Percentiles rank a stretch among this genome's conserved stretches.
phyloP scores from a whole-genome alignment of 441 rosid genomes.

The Adansonia rubrostipa region DNA sequence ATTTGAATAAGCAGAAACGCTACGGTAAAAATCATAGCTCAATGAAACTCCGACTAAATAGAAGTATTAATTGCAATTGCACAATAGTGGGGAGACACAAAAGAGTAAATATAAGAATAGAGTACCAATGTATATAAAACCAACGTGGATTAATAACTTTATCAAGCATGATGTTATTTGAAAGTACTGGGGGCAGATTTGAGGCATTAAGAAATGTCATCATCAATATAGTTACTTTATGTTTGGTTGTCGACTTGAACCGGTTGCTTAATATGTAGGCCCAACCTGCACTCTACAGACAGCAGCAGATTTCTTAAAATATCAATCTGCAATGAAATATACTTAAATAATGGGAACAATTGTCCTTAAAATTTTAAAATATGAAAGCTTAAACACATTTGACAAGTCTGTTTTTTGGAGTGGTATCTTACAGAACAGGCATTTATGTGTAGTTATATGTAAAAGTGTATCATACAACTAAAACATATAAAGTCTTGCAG shows the following conservation, averaged over 20 bases:
- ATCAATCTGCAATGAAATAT: neutral
- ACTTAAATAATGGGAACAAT: neutral
- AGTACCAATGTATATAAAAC: neutral
- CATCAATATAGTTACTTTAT: neutral
- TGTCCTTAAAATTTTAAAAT: neutral
- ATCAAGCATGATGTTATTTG: neutral
- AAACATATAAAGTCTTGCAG: neutral
- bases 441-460: neutral
- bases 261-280: neutral
- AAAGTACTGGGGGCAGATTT: conserved; percentile 8
- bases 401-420: neutral
- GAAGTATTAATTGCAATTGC: neutral
- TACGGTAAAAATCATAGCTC: neutral
- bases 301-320: conserved; percentile 5
- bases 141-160: neutral
- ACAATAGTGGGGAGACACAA: neutral
- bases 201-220: conserved; percentile 5
- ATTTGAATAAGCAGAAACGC: neutral
- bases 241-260: neutral
- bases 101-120: neutral
- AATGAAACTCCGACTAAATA: neutral
- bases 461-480: neutral
- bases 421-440: neutral
- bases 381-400: neutral
- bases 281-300: neutral